Base-by-base conservation (phyloP, 169 alveolate species). In the Plasmodium knowlesi region DNA sequence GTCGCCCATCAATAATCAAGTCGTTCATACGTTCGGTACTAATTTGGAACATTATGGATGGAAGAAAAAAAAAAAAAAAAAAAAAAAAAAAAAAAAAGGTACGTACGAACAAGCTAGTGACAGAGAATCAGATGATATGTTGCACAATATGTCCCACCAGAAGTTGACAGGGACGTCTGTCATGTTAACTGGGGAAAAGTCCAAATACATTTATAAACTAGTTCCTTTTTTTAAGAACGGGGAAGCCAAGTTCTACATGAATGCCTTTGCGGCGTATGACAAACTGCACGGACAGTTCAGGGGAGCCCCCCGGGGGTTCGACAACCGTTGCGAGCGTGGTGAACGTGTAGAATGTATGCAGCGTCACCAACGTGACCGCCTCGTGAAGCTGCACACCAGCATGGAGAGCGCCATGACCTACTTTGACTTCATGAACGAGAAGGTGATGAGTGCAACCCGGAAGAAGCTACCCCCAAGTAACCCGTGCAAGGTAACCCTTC, bases 151-250 rank as follows among this genome's bases (percentile, higher is more conserved):
- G 81, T 39, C 72, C 9, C 61, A 71, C 28, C 46, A 76, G 32
- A 88, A 88, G 46, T 14, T 88, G 25, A 88, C 94, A n/a, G 94
- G 94, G 2, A 88, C 94, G 0, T 88, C 94, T 2, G 50, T 88
- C 71, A 88, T 88, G 78, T 78, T 88, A 50, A 78, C 88, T 10
- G 50, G 82, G 22, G 82, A 88, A 32, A 88, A 78, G n/a, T 78
- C 86, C 70, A 88, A 78, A n/a, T 88, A 54, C 71, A 88, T 88
- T 37, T 88, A 88, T 39, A 88, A 88, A 19, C 19, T 88, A 34
- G 81, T 88, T 25, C 94, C 94, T 4, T 88, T 88, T 88, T 88
- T 88, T 57, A 88, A 88, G 78, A 78, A 88, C 46, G 94, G 94
- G n/a, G 94, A 88, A 70, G 86, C 94, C 1, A 78, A 78, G 3